Evolutionary conservation across 805 yeast species (phyloP), one percentile per base, ranked within the genome.

Genomic region (Wickerhamia fluorescens): DNA sequence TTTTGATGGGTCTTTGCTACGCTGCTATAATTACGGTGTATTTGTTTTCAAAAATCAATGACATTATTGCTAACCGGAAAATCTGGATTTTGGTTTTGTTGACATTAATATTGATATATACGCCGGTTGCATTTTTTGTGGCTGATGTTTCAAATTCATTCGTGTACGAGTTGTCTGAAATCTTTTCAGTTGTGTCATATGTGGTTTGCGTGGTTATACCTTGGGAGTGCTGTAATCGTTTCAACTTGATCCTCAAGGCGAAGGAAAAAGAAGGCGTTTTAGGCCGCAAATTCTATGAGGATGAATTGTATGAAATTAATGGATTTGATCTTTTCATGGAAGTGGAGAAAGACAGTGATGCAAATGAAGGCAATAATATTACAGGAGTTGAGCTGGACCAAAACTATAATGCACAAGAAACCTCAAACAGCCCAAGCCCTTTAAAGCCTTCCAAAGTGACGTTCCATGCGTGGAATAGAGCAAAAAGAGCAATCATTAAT

Each of bases 161-260:
- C 82, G 75, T 78, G n/a, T 71, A 71, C 33, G 81, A 78, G 37
- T 59, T 82, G 29, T 75, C 86, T 13, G 89, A 82, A 45, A 61
- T 82, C 24, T 80, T 82, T 52, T 76, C 80, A 24, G 71, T 83
- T 12, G 77, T 82, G 1, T 71, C 79, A n/a, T 79, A 78, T 47
- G 71, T 81, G 6, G 62, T 79, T 13, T 71, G 84, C 20, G 80
- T 84, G 17, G 80, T 80, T 5, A 66, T 79, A 7, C 83, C 83
- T 1, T 82, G 94, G 92, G 94, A 83, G 51, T 85, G 94, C 89
- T 68, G 81, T 36, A 82, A 80, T 45, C 64, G 81, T 37, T 65
- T 78, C 31, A 68, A 70, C 28, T 60, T 68, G 8, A 51, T 78
- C 23, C 76, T 75, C 54, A 71, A 73, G 37, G 58, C 58, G 10